These are phyloP conservation scores for Sporothrix sp. DNA, from an alignment of 2,329 filamentous ascomycete genomes.

Conservation along the genomic window DNA sequence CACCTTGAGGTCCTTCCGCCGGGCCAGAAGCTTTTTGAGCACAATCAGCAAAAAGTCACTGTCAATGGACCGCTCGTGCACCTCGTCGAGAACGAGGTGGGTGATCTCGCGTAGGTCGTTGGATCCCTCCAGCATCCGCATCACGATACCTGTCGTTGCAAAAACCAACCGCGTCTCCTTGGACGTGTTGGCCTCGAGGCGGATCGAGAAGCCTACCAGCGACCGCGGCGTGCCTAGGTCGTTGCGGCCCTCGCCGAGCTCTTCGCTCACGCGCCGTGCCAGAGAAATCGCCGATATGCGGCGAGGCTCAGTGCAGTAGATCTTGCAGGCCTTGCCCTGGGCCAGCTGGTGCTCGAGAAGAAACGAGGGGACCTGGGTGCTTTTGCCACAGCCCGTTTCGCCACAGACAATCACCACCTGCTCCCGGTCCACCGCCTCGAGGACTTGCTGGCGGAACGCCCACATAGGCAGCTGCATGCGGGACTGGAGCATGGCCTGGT, in stretches of 20 bases:
- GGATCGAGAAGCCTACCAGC: constrained; percentile 87
- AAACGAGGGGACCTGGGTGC: constrained; percentile 92
- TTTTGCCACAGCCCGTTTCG: constrained; percentile 95
- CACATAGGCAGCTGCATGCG: constrained; percentile 85
- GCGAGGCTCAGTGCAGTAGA: constrained; percentile 91
- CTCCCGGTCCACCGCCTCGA: constrained; percentile 65
- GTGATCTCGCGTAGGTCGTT: constrained; percentile 83
- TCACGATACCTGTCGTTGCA: constrained; percentile 86
- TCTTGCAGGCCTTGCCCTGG: constrained; percentile 72
- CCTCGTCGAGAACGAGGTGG: constrained; percentile 92
- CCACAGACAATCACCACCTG: constrained; percentile 91
- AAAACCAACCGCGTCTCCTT: constrained; percentile 78
- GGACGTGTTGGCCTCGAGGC: constrained; percentile 78
- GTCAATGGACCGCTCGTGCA: constrained; percentile 92
- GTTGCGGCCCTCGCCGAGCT: constrained; percentile 73
- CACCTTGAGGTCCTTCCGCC: constrained; percentile 76
- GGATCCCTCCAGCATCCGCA: constrained; percentile 89
- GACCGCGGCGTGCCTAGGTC: constrained; percentile 78
- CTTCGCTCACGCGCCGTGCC: constrained; percentile 85
- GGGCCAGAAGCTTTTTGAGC: constrained; percentile 67
- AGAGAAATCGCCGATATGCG: constrained; percentile 94
- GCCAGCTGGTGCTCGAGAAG: constrained; percentile 81
- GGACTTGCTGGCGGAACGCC: constrained; percentile 67
- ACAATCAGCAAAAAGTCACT: constrained; percentile 94
- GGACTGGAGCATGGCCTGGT: constrained; percentile 67